Evolutionary conservation across 208 protist genomes (phyloP).

Genomic region (Leishmania guyanensis): DNA sequence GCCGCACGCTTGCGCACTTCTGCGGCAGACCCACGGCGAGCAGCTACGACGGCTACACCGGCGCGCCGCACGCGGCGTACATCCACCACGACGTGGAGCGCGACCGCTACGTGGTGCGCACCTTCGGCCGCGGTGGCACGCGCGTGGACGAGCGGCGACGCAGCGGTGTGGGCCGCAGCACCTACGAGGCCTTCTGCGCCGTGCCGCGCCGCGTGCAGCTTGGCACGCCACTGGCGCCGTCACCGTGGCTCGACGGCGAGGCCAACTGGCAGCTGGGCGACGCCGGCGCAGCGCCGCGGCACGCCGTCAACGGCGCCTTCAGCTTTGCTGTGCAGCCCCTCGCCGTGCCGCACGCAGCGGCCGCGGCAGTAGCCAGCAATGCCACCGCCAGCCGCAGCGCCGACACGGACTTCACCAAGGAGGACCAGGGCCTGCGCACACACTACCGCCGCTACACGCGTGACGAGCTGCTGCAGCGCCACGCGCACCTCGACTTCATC

Average conservation of each 20-base stretch:
- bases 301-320: conserved; percentile 3
- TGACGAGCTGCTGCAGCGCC: conserved; percentile 5
- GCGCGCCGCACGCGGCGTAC: conserved; percentile 19
- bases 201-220: background rate
- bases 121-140: conserved; percentile 24
- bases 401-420: conserved; percentile 6
- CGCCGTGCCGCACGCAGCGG: background rate
- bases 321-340: conserved; percentile 9
- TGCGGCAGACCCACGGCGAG: conserved; percentile 20
- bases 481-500: conserved; percentile 27
- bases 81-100: conserved; percentile 26
- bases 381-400: background rate
- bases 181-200: conserved; percentile 21
- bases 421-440: conserved; percentile 15
- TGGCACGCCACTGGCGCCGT: conserved; percentile 16
- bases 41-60: conserved; percentile 28
- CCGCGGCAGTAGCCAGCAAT: background rate
- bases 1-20: conserved; percentile 4
- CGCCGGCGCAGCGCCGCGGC: background rate
- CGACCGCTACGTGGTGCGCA: conserved; percentile 31
- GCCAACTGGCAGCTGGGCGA: conserved; percentile 21
- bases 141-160: conserved; percentile 19
- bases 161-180: conserved; percentile 14
- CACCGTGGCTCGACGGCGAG: background rate
- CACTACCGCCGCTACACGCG: conserved; percentile 22